A percentile compares a stretch with the other conserved stretches of the same genome.
These are phyloP conservation scores for Pseudopyrenochaeta lycopersici DNA, from an alignment of 2,329 filamentous ascomycete species.

Conservation along the genomic window DNA sequence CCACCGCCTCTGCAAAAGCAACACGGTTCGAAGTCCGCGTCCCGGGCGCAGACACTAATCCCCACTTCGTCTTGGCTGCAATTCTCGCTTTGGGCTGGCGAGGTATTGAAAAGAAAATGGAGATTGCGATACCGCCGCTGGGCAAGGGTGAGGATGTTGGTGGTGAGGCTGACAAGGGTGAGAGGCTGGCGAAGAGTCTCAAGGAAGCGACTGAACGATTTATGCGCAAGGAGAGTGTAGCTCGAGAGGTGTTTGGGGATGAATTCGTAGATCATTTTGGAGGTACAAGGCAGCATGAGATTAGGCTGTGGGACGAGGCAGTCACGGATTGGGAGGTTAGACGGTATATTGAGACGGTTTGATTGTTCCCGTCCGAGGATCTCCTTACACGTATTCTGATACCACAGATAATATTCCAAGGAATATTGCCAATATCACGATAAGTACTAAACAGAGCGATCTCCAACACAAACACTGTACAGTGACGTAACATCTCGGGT, in stretches of 20 bases:
- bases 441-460: too few relatives aligned
- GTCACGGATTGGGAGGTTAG: slow-evolving; percentile 90
- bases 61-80: slow-evolving; percentile 84
- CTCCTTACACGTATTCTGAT: neutral
- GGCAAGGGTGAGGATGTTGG: slow-evolving; percentile 87
- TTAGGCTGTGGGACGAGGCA: slow-evolving; percentile 90
- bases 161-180: slow-evolving; percentile 73
- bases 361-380: neutral
- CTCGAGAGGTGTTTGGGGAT: slow-evolving; percentile 92
- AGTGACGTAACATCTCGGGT: too few relatives aligned
- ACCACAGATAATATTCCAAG: neutral
- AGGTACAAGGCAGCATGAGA: slow-evolving; percentile 90
- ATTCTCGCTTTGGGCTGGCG: slow-evolving; percentile 89
- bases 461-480: too few relatives aligned
- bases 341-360: slow-evolving; percentile 49
- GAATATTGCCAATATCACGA: too few relatives aligned
- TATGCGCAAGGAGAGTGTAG: slow-evolving; percentile 79
- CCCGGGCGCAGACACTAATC: slow-evolving; percentile 92
- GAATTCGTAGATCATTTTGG: slow-evolving; percentile 96
- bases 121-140: slow-evolving; percentile 82
- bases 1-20: slow-evolving; percentile 82
- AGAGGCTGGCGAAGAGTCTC: slow-evolving; percentile 82
- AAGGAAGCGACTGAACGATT: slow-evolving; percentile 86
- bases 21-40: slow-evolving; percentile 94
- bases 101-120: slow-evolving; percentile 90